Base-by-base conservation (phyloP, 2,329 filamentous ascomycete genomes). In the Teratosphaeria zuluensis region DNA sequence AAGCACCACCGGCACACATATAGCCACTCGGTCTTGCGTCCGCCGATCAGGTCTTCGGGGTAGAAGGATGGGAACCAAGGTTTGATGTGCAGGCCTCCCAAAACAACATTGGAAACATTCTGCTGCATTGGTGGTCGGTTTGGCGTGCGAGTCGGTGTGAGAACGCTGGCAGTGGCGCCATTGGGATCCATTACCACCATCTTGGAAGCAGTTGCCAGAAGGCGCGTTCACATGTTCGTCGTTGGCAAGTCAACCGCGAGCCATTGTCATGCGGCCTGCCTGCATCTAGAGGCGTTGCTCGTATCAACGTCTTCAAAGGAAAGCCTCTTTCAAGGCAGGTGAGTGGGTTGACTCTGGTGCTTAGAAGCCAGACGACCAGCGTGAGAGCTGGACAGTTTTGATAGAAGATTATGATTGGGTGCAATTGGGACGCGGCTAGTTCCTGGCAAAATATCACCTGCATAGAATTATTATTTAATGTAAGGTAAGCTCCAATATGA, bases 11-110 rank as follows among this genome's bases (percentile, higher is more conserved):
- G 87, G 70, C 94, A 99, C 35, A 97, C 88, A 67, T 92, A 95
- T 7, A 97, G 77, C 58, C 85, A 70, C 30, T 79, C 76, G 14
- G 73, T 66, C 57, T 71, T 70, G 55, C 73, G 64, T 5, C 69
- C 69, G 32, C 76, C 76, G 12, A 79, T 72, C 6, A 80, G 68
- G 64, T 91, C 78, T 83, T 95, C 78, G 4, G 84, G 75, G 72
- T 96, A 96, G 73, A 92, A 94, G 16, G 90, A 95, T 7, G 91
- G 90, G 72, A 94, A 96, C 91, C 92, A 96, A 2, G 92, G 88
- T 66, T 86, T 85, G 76, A 96, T 95, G 67, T 86, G 84, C 33
- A 94, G 80, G 67, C 91, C 84, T 4, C 92, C 92, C 61, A 96
- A 80, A 57, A 95, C 86, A 56, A 96, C 89, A 70, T 90, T 89